Evolutionary conservation across 202 grass and related monocot genomes (phyloP), one percentile per base, ranked within the genome.

Genomic region (Schoenoplectus tabernaemontani): DNA sequence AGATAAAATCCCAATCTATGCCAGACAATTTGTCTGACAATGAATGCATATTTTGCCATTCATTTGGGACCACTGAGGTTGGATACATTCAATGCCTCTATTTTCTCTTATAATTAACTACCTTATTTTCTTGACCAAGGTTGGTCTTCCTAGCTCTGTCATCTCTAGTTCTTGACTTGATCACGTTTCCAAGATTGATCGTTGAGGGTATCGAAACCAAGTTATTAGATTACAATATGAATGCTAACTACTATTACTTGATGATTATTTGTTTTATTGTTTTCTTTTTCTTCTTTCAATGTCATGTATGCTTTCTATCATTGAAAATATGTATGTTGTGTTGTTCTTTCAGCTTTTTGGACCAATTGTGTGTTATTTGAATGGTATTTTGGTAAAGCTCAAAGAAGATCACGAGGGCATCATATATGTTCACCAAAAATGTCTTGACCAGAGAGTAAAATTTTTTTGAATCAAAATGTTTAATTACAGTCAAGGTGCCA

Each of bases 11-110:
- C 37, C 39, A 10, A 47, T 24, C 39, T 7, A 15, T 84, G 20
- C 91, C 89, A 58, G 86, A 82, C 5, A 43, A 84, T 53, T 72
- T 96, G 63, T 92, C 71, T 78, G 82, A 84, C 77, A 85, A 90
- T 67, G 87, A 96, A 86, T 96, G 89, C 41, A 37, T 57, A 80
- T 96, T 92, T 42, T 96, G 93, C 59, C 89, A 92, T 88, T 92
- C 93, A 23, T 92, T 92, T 82, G 90, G 86, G 83, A 87, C 51
- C 13, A 43, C 26, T 47, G 16, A 83, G 87, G 93, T 91, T 67
- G 79, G 83, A 3, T 56, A 56, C 9, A 60, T 4, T 47, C 30
- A 63, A 63, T 37, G n/a, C 23, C 41, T 39, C 51, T n/a, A n/a
- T 56, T 56, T 85, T 10, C 61, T 76, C 36, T 50, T 43, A 32